A percentile compares a stretch with the other conserved stretches of the same genome.
Evolutionary conservation across 495 filamentous ascomycete genomes (phyloP).

Genomic region (Talaromyces nanjingensis): DNA sequence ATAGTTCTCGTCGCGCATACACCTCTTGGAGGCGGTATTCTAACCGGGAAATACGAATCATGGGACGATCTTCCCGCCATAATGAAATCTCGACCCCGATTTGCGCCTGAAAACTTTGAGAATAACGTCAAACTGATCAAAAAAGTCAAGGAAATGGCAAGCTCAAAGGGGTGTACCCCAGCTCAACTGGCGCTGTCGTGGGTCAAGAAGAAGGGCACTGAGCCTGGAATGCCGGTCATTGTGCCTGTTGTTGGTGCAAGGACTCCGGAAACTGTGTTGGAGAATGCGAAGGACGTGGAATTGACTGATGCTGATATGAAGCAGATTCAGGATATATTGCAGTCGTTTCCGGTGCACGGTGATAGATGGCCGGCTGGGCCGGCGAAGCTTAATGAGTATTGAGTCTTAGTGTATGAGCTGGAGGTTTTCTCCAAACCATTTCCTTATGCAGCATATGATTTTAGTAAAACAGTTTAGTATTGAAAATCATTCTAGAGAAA

Average conservation of each 20-base stretch:
- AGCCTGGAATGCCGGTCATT: conserved; percentile 47
- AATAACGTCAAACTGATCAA: conserved; percentile 62
- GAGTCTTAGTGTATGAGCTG: background rate
- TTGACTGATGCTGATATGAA: conserved; percentile 42
- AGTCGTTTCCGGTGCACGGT: conserved; percentile 1
- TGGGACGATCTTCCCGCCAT: conserved; percentile 49
- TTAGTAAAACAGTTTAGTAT: no score
- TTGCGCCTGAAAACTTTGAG: conserved; percentile 56
- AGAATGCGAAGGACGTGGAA: conserved; percentile 41
- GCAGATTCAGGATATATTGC: conserved; percentile 34
- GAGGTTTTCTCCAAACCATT: background rate
- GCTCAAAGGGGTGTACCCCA: conserved; percentile 56
- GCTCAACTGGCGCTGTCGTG: conserved; percentile 69
- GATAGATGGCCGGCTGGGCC: conserved; percentile 3
- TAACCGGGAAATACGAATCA: conserved; percentile 53
- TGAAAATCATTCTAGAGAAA: no score
- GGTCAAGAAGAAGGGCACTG: conserved; percentile 41
- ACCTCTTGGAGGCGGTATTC: conserved; percentile 37
- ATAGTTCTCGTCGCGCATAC: conserved; percentile 57
- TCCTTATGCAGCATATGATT: no score
- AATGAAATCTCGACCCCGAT: conserved; percentile 49
- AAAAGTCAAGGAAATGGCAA: conserved; percentile 53
- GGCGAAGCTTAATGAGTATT: conserved; percentile 4
- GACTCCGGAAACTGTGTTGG: conserved; percentile 33
- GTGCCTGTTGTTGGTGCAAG: conserved; percentile 71